Conservation (phyloP, 176 grass and related monocot genomes). For the Juncus inflexus region DNA sequence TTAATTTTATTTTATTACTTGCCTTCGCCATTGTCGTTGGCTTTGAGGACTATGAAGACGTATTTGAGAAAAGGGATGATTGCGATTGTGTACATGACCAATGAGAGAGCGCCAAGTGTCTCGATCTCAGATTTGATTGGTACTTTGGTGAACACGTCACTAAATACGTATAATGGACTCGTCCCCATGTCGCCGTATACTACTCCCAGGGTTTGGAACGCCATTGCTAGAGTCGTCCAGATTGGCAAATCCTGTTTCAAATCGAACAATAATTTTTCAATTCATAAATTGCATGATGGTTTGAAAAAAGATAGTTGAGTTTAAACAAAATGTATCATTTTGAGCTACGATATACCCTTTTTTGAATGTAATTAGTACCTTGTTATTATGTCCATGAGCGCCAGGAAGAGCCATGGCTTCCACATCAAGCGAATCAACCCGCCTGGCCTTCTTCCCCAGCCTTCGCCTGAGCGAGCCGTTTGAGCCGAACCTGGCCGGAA, state of each 20-base stretch:
- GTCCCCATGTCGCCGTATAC: conserved; percentile 98
- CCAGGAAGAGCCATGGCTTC: conserved; percentile 76
- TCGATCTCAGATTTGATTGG: conserved; percentile 86
- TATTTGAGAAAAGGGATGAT: conserved; percentile 83
- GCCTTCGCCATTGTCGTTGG: conserved; percentile 96
- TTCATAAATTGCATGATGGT: too few species aligned
- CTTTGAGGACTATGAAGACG: conserved; percentile 90
- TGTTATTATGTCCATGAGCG: conserved; percentile 38
- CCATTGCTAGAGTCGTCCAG: conserved; percentile 67
- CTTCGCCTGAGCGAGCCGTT: conserved; percentile 45
- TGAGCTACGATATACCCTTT: too few species aligned
- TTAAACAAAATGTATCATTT: not conserved
- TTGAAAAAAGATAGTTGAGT: too few species aligned
- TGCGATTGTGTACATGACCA: conserved; percentile 94
- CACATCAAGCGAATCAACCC: conserved; percentile 87
- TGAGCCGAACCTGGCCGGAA: not conserved
- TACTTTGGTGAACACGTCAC: conserved; percentile 97
- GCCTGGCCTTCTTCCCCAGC: conserved; percentile 47
- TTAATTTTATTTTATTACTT: not conserved
- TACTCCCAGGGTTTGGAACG: conserved; percentile 93
- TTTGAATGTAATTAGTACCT: conserved; percentile 28
- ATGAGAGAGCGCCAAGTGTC: conserved; percentile 77
- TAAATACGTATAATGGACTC: conserved; percentile 93
- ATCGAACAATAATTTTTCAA: not conserved
- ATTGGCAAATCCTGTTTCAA: conserved; percentile 56